A percentile compares a stretch with the other conserved stretches of the same genome.
phyloP scores from a whole-genome alignment of 495 filamentous ascomycete genomes.

The Penicillium angulare region DNA sequence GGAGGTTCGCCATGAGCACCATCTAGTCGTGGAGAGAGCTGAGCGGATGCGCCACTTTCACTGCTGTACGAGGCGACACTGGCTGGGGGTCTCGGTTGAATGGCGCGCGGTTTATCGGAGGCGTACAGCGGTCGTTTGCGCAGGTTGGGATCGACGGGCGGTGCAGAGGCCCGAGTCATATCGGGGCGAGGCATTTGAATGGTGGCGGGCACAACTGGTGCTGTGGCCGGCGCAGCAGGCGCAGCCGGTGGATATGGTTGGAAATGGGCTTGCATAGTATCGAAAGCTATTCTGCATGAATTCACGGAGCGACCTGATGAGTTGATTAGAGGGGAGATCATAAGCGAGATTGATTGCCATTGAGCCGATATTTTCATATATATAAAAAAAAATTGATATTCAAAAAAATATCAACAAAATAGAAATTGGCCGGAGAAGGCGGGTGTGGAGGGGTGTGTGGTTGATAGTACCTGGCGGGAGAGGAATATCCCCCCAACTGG shows the following conservation, averaged over 20 bases:
- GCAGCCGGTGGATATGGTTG: constrained; percentile 1
- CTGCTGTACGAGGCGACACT: constrained; percentile 38
- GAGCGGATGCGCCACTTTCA: constrained; percentile 38
- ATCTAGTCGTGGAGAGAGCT: constrained; percentile 37
- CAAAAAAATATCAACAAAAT: not conserved
- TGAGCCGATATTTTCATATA: too few species aligned
- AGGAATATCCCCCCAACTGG: constrained; percentile 57
- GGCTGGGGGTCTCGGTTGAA: constrained; percentile 40
- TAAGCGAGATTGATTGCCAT: not conserved
- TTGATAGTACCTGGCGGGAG: constrained; percentile 56
- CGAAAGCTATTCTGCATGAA: constrained; percentile 41
- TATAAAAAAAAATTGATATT: not conserved
- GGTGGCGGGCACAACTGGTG: constrained; percentile 1
- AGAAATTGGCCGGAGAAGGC: not conserved
- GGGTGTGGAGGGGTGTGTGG: too few species aligned
- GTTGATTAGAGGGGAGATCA: not conserved
- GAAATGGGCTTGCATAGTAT: constrained; percentile 33
- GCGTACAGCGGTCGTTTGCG: constrained; percentile 39
- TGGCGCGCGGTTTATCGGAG: constrained; percentile 39
- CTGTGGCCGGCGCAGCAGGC: constrained; percentile 1
- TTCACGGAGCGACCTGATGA: constrained; percentile 43
- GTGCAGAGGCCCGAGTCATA: constrained; percentile 19
- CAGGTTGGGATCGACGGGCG: constrained; percentile 23
- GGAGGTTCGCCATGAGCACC: constrained; percentile 35
- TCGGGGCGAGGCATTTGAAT: constrained; percentile 18